A percentile compares a stretch with the other conserved stretches of the same genome.
Evolutionary conservation across 1,284 basidiomycete species (phyloP).

Genomic region (Laetiporus sulphureus): DNA sequence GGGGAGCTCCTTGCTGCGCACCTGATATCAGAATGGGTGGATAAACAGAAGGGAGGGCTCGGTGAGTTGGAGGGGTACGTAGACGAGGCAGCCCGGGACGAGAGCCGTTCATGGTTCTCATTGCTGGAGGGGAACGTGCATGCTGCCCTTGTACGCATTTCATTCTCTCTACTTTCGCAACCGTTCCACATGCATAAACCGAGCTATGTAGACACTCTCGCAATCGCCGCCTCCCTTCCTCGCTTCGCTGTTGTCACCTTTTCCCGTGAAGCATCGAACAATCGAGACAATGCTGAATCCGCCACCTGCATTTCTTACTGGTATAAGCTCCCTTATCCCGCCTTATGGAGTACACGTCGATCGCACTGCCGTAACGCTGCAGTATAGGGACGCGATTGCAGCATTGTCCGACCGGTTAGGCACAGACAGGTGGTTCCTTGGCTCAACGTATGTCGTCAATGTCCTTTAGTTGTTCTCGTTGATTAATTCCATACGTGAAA

Average conservation of each 20-base stretch:
- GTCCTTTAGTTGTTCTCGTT: background rate
- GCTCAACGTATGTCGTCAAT: constrained; percentile 53
- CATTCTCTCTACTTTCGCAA: too few species aligned
- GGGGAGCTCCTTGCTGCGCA: constrained; percentile 54
- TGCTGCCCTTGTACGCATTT: constrained; percentile 56
- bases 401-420: constrained; percentile 68
- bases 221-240: constrained; percentile 38
- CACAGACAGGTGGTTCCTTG: constrained; percentile 72
- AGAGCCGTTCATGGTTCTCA: constrained; percentile 74
- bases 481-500: constrained; percentile 20
- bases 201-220: constrained; percentile 35
- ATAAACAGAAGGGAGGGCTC: constrained; percentile 37
- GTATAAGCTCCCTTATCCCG: constrained; percentile 54
- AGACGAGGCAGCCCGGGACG: constrained; percentile 51
- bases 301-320: constrained; percentile 63
- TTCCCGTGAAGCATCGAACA: constrained; percentile 26
- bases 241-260: constrained; percentile 26
- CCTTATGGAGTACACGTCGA: constrained; percentile 52
- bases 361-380: constrained; percentile 38
- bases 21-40: constrained; percentile 67
- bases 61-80: constrained; percentile 59
- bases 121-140: constrained; percentile 70
- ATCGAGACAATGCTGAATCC: constrained; percentile 43
- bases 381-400: constrained; percentile 65
- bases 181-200: too few species aligned